A percentile compares a stretch with the other conserved stretches of the same genome.
These are phyloP conservation scores for Carpinus fangiana DNA, from an alignment of 306 rosid species.

Conservation along the genomic window DNA sequence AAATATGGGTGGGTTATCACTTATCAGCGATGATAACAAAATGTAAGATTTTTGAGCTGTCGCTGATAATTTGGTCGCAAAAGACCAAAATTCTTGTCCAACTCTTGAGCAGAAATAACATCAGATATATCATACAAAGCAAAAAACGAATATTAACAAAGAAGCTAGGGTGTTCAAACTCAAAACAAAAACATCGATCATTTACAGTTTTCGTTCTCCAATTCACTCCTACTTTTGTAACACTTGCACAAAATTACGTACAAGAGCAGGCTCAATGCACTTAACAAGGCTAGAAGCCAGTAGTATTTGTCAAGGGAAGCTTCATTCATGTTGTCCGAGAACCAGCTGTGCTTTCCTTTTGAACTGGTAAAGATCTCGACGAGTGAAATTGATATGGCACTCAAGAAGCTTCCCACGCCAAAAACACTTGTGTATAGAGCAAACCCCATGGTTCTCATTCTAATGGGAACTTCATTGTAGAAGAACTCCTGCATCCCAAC, in stretches of 20 bases:
- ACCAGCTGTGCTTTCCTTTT: conserved; percentile 66
- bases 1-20: too few species aligned
- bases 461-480: conserved; percentile 76
- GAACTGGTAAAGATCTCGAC: conserved; percentile 55
- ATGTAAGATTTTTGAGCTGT: too few species aligned
- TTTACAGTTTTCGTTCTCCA: conserved; percentile 42
- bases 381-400: conserved; percentile 68
- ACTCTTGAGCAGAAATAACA: neutral
- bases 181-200: conserved; percentile 21
- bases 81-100: too few species aligned
- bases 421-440: conserved; percentile 83
- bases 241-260: conserved; percentile 60
- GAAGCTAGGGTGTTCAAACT: neutral
- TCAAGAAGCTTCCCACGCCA: conserved; percentile 91
- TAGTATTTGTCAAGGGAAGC: conserved; percentile 78
- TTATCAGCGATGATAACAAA: too few species aligned
- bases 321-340: conserved; percentile 78
- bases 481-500: conserved; percentile 98
- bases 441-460: conserved; percentile 84
- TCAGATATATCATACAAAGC: neutral
- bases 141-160: neutral
- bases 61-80: too few species aligned
- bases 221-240: conserved; percentile 42
- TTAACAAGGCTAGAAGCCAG: conserved; percentile 66
- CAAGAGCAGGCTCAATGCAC: conserved; percentile 50